Evolutionary conservation across 805 yeast genomes (phyloP).

Genomic region (Candida sphagnicola): DNA sequence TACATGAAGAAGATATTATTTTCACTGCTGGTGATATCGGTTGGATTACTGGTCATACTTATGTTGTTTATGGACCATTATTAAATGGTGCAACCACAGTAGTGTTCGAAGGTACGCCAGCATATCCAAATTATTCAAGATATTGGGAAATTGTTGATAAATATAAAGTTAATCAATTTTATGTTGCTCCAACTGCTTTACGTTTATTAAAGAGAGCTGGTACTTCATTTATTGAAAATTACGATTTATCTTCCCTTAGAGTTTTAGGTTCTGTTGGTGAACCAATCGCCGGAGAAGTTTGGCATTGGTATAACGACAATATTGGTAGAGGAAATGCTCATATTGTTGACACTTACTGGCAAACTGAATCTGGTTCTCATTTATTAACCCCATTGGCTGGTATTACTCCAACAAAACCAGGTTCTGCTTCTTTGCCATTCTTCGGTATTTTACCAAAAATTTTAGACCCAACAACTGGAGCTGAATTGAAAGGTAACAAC

Average conservation of each 20-base stretch:
- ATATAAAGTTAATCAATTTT: slow-evolving; percentile 90
- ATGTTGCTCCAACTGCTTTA: slow-evolving; percentile 97
- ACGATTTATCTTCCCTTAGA: slow-evolving; percentile 82
- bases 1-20: slow-evolving; percentile 80
- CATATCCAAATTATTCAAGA: slow-evolving; percentile 91
- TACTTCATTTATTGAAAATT: slow-evolving; percentile 72
- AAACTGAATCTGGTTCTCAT: slow-evolving; percentile 96
- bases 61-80: slow-evolving; percentile 92
- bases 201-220: slow-evolving; percentile 90
- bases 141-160: slow-evolving; percentile 95
- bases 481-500: slow-evolving; percentile 78
- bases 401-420: slow-evolving; percentile 92
- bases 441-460: slow-evolving; percentile 90
- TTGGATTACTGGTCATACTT: slow-evolving; percentile 99
- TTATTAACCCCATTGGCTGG: slow-evolving; percentile 94
- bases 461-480: slow-evolving; percentile 90
- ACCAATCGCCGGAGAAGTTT: slow-evolving; percentile 95
- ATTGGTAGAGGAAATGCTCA: slow-evolving; percentile 89
- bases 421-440: slow-evolving; percentile 94
- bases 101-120: slow-evolving; percentile 96
- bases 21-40: slow-evolving; percentile 99
- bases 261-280: slow-evolving; percentile 97
- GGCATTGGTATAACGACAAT: slow-evolving; percentile 97
- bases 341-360: slow-evolving; percentile 97
- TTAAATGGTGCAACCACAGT: slow-evolving; percentile 83